Evolutionary conservation across 1,284 basidiomycete species (phyloP).

Genomic region (Cutaneotrichosporon curvatum): DNA sequence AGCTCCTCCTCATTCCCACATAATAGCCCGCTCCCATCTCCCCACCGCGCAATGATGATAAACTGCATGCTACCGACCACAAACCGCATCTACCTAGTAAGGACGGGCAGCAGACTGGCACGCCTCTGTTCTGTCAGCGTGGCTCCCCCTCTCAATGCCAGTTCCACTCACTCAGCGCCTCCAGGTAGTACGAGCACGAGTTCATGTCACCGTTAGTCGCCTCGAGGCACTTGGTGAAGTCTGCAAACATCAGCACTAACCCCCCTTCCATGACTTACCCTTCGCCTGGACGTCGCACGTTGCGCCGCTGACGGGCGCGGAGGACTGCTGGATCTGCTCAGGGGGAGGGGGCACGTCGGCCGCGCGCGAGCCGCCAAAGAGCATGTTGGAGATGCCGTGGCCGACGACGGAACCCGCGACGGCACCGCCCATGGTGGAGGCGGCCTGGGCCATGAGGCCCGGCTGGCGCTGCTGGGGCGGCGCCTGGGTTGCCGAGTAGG

Average conservation of each 20-base stretch:
- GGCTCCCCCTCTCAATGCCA: neutral
- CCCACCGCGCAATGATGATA: too few relatives aligned
- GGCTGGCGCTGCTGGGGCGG: slow-evolving; percentile 28
- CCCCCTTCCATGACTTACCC: slow-evolving; percentile 37
- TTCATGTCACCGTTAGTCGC: slow-evolving; percentile 52
- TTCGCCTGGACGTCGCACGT: slow-evolving; percentile 53
- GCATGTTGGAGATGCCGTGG: slow-evolving; percentile 53
- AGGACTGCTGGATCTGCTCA: slow-evolving; percentile 23
- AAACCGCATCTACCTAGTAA: slow-evolving; percentile 29
- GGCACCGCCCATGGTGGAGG: slow-evolving; percentile 53
- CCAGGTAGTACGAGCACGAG: slow-evolving; percentile 54
- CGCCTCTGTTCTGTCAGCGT: slow-evolving; percentile 38
- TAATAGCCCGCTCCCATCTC: too few relatives aligned
- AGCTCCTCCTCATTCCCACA: too few relatives aligned
- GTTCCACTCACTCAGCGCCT: slow-evolving; percentile 41
- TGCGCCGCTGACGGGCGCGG: slow-evolving; percentile 25
- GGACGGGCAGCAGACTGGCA: slow-evolving; percentile 48
- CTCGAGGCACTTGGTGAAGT: slow-evolving; percentile 51
- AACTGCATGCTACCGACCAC: too few relatives aligned
- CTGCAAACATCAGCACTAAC: slow-evolving; percentile 21
- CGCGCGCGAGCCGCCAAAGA: slow-evolving; percentile 49
- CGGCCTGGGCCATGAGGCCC: slow-evolving; percentile 47
- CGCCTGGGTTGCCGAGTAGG: slow-evolving; percentile 8
- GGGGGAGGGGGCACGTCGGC: slow-evolving; percentile 38
- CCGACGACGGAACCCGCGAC: slow-evolving; percentile 51